Percentiles rank a stretch among this genome's conserved stretches.
These are phyloP conservation scores for Rhododendron griersonianum DNA, from an alignment of 148 eudicot genomes.

Conservation along the genomic window DNA sequence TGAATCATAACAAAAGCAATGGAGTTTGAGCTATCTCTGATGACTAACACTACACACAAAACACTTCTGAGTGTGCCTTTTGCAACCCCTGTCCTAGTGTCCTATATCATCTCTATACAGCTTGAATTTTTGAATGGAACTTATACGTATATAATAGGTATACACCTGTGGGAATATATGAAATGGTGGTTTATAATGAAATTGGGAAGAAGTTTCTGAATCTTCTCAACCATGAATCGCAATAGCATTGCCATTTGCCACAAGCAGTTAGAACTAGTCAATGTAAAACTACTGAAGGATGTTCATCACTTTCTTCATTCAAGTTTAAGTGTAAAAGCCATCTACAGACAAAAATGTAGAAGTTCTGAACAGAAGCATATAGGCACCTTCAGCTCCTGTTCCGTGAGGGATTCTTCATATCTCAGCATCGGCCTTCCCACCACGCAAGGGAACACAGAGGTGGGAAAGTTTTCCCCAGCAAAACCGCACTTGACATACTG, in stretches of 20 bases:
- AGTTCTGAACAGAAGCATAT: not conserved
- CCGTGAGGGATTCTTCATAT: slow-evolving; percentile 90
- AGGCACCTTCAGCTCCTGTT: slow-evolving; percentile 81
- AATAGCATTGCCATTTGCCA: not conserved
- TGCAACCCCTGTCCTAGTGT: not conserved
- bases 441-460: slow-evolving; percentile 97
- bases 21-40: not conserved
- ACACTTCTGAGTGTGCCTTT: not conserved
- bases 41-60: not conserved
- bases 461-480: slow-evolving; percentile 97
- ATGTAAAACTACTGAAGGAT: not conserved
- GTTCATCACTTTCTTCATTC: not conserved
- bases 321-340: not conserved
- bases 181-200: not conserved
- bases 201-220: not conserved
- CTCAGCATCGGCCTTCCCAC: slow-evolving; percentile 95
- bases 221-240: not conserved
- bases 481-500: slow-evolving; percentile 99
- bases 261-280: slow-evolving; percentile 1
- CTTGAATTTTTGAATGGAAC: not conserved
- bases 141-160: not conserved
- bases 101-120: not conserved
- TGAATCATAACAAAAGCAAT: not conserved
- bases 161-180: not conserved
- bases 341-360: not conserved